Conservation (phyloP, 139 green algal species). For the Zygnema circumcarinatum region DNA sequence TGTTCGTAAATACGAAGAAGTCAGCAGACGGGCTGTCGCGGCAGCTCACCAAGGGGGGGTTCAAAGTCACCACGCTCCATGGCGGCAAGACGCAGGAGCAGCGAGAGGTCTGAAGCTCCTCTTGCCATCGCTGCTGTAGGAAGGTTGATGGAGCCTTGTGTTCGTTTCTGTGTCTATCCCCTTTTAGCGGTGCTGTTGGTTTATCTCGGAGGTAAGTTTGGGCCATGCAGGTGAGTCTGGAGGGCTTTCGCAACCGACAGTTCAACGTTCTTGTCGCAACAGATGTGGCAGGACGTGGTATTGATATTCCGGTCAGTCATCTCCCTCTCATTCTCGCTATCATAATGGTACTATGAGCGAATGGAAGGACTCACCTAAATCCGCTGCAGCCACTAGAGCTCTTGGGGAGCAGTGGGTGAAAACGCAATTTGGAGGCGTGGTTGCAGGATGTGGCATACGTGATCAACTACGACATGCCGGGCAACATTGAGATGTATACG, state of each 20-base stretch:
- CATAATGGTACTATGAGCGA: not conserved
- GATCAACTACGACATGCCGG: conserved; percentile 98
- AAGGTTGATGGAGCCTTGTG: not conserved
- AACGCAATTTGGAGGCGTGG: too few relatives aligned
- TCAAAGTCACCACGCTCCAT: conserved; percentile 84
- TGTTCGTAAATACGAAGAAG: conserved; percentile 97
- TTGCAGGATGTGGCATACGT: conserved; percentile 88
- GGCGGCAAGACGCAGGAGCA: conserved; percentile 88
- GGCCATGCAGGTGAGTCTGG: conserved; percentile 53
- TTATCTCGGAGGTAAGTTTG: not conserved
- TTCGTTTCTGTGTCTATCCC: too few relatives aligned
- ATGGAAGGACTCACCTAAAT: not conserved
- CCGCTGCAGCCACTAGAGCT: too few relatives aligned
- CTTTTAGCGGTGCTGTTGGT: not conserved
- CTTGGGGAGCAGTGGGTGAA: too few relatives aligned
- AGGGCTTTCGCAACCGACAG: conserved; percentile 86
- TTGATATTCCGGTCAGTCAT: conserved; percentile 81
- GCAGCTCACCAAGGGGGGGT: conserved; percentile 73
- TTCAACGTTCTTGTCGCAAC: conserved; percentile 96
- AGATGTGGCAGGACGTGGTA: conserved; percentile 96
- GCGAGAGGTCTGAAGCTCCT: conserved; percentile 72
- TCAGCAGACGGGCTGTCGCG: conserved; percentile 82
- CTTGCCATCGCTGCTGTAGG: not conserved
- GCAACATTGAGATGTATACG: conserved; percentile 95
- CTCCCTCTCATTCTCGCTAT: conserved; percentile 3